Percentiles rank a stretch among this genome's conserved stretches.
Evolutionary conservation across 345 rosid genomes (phyloP).

Genomic region (Crucihimalaya himalaica): DNA sequence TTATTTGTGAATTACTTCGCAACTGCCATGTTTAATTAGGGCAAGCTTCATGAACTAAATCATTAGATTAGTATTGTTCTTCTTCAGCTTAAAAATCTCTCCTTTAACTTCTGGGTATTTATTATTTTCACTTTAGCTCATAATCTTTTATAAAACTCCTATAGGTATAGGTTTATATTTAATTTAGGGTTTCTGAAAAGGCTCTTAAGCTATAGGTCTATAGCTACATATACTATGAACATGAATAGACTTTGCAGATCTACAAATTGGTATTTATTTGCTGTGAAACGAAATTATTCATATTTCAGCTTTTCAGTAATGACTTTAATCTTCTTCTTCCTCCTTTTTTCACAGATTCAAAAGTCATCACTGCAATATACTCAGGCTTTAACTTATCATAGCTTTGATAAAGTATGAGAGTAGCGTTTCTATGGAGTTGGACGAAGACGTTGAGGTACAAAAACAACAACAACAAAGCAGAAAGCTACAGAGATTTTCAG

Average conservation of each 20-base stretch:
- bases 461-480: constrained; percentile 55
- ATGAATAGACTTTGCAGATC: constrained; percentile 34
- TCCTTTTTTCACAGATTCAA: constrained; percentile 45
- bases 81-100: not conserved
- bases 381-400: constrained; percentile 53
- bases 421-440: constrained; percentile 71
- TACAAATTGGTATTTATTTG: constrained; percentile 17
- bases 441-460: constrained; percentile 56
- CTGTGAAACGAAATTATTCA: not conserved
- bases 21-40: constrained; percentile 32
- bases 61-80: not conserved
- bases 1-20: constrained; percentile 2
- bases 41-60: constrained; percentile 22
- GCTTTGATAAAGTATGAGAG: constrained; percentile 76
- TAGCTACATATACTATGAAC: constrained; percentile 23
- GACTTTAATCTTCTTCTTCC: constrained; percentile 25
- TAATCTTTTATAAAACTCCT: not conserved
- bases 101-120: not conserved
- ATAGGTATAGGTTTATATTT: not conserved
- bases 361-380: constrained; percentile 47
- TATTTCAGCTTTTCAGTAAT: not conserved
- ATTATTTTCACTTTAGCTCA: constrained; percentile 3
- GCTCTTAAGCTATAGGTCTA: constrained; percentile 32
- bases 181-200: constrained; percentile 43
- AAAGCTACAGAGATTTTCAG: constrained; percentile 48